Evolutionary conservation across 306 rosid species (phyloP).

Genomic region (Sicyos baderoa): DNA sequence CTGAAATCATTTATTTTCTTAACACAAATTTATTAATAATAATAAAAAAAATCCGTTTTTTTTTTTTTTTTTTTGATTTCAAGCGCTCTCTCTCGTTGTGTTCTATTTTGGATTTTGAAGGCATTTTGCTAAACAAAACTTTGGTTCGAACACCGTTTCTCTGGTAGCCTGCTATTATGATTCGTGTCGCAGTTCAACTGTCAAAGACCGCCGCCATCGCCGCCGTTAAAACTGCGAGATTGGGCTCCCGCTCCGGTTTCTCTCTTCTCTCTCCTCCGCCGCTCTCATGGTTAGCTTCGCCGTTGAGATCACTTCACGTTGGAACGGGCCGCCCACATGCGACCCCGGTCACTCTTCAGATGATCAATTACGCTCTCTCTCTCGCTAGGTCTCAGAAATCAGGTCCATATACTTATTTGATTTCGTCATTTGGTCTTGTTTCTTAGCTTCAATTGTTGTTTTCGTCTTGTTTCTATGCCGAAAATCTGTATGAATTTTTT

Average conservation of each 20-base stretch:
- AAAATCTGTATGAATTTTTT: neutral
- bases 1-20: neutral
- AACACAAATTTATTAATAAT: too few relatives aligned
- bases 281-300: conserved; percentile 18
- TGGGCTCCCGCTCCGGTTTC: conserved; percentile 18
- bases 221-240: conserved; percentile 26
- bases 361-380: conserved; percentile 68
- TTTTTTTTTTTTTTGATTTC: too few relatives aligned
- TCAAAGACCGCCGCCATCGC: conserved; percentile 31
- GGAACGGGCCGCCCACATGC: conserved; percentile 35
- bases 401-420: conserved; percentile 32
- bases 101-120: too few relatives aligned
- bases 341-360: conserved; percentile 49
- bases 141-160: neutral
- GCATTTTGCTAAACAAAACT: too few relatives aligned
- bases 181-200: conserved; percentile 35
- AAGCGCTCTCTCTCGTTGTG: too few relatives aligned
- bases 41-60: too few relatives aligned
- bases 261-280: conserved; percentile 13
- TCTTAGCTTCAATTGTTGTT: neutral
- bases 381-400: conserved; percentile 69
- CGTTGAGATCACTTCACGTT: conserved; percentile 36
- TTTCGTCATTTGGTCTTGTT: neutral
- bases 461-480: neutral
- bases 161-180: conserved; percentile 36